A percentile compares a stretch with the other conserved stretches of the same genome.
Evolutionary conservation across 139 green algal species (phyloP).

Genomic region (Tetratostichococcus sp.): DNA sequence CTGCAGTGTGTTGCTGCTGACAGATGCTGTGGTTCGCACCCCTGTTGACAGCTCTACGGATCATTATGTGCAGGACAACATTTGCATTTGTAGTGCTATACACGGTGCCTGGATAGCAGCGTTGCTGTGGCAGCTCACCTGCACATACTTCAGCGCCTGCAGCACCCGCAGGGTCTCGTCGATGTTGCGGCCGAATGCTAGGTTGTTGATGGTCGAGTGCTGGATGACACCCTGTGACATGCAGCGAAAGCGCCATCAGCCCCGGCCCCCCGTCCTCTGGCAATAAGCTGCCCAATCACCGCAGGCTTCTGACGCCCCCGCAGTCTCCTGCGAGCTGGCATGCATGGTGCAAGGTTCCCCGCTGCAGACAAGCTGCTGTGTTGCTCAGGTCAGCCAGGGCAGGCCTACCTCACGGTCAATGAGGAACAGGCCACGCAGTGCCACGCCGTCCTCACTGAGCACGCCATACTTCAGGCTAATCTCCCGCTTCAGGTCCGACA

Average conservation of each 20-base stretch:
- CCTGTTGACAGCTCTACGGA: too few relatives aligned
- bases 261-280: too few relatives aligned
- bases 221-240: slow-evolving; percentile 88
- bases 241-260: too few relatives aligned
- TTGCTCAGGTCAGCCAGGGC: background rate
- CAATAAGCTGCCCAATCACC: background rate
- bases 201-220: slow-evolving; percentile 99
- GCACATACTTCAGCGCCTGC: slow-evolving; percentile 91
- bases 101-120: too few relatives aligned
- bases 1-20: too few relatives aligned
- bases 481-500: slow-evolving; percentile 94
- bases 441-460: slow-evolving; percentile 80
- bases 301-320: too few relatives aligned
- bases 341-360: too few relatives aligned
- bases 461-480: slow-evolving; percentile 84
- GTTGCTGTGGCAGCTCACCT: slow-evolving; percentile 15
- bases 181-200: slow-evolving; percentile 92
- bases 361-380: too few relatives aligned
- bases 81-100: too few relatives aligned
- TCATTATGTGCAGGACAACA: too few relatives aligned
- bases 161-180: slow-evolving; percentile 95
- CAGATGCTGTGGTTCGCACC: too few relatives aligned
- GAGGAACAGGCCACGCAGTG: slow-evolving; percentile 92
- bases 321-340: too few relatives aligned
- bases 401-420: slow-evolving; percentile 77